Percentiles rank a stretch among this genome's conserved stretches.
Evolutionary conservation across 495 filamentous ascomycete species (phyloP).

Genomic region (Antarctomyces pellizariae): DNA sequence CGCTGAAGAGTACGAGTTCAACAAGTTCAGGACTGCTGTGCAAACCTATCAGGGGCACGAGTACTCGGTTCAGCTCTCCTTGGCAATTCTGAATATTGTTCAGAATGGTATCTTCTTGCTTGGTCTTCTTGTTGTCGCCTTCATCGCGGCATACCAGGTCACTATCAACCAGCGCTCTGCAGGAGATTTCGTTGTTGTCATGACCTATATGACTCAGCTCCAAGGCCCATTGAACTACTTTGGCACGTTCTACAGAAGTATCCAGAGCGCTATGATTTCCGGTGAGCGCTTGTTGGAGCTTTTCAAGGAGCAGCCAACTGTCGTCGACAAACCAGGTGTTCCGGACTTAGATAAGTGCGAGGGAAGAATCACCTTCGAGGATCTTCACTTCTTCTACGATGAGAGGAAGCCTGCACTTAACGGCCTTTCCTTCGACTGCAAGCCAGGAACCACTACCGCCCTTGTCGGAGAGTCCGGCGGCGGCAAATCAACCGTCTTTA

Average conservation of each 20-base stretch:
- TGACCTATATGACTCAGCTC: slow-evolving; percentile 82
- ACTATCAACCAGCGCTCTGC: slow-evolving; percentile 44
- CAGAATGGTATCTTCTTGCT: slow-evolving; percentile 89
- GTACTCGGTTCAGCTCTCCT: slow-evolving; percentile 65
- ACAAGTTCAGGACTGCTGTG: slow-evolving; percentile 60
- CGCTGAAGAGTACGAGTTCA: slow-evolving; percentile 81
- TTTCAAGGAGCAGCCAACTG: slow-evolving; percentile 85
- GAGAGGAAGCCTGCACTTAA: slow-evolving; percentile 64
- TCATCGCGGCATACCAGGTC: slow-evolving; percentile 77
- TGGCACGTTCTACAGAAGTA: slow-evolving; percentile 89
- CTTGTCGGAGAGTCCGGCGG: slow-evolving; percentile 91
- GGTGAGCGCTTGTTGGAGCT: slow-evolving; percentile 84
- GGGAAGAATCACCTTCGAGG: slow-evolving; percentile 63
- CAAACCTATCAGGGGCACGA: slow-evolving; percentile 65
- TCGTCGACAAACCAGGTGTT: slow-evolving; percentile 37
- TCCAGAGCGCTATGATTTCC: slow-evolving; percentile 92
- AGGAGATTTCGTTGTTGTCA: slow-evolving; percentile 54
- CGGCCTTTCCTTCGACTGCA: slow-evolving; percentile 57
- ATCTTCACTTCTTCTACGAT: slow-evolving; percentile 85
- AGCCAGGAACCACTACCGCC: slow-evolving; percentile 80
- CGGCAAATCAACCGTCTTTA: slow-evolving; percentile 94
- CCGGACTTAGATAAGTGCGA: slow-evolving; percentile 35
- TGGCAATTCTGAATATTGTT: slow-evolving; percentile 81
- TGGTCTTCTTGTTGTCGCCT: slow-evolving; percentile 61
- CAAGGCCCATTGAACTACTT: slow-evolving; percentile 93